phyloP scores from a whole-genome alignment of 2,329 filamentous ascomycete species.

The Phyllosticta paracitricarpa region DNA sequence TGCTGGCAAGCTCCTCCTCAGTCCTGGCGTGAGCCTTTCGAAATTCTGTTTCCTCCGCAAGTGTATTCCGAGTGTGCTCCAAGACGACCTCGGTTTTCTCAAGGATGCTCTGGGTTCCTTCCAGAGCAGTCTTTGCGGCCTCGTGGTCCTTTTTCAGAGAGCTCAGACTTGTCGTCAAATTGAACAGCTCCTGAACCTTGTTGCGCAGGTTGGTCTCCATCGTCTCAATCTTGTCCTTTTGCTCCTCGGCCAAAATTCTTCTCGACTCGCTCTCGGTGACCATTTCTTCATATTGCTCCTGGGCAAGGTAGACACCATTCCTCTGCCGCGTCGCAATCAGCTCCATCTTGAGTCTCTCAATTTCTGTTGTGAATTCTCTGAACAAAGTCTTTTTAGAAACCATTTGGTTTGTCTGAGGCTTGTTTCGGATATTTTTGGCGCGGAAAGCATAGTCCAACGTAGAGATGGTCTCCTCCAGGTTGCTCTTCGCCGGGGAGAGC shows the following conservation, averaged over 20 bases:
- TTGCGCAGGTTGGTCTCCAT: constrained; percentile 85
- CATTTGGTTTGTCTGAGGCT: constrained; percentile 86
- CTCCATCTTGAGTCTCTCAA: constrained; percentile 89
- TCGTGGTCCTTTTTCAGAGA: constrained; percentile 86
- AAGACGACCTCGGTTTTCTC: constrained; percentile 84
- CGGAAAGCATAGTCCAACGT: constrained; percentile 96
- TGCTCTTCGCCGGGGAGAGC: constrained; percentile 86
- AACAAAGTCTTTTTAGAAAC: constrained; percentile 90
- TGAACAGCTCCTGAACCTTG: constrained; percentile 87
- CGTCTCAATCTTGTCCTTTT: constrained; percentile 81
- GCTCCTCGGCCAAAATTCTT: constrained; percentile 83
- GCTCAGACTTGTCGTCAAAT: constrained; percentile 77
- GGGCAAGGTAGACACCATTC: constrained; percentile 88
- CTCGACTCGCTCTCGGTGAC: constrained; percentile 86
- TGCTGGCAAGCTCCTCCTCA: constrained; percentile 61
- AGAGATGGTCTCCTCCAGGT: constrained; percentile 95
- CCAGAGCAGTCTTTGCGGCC: constrained; percentile 57
- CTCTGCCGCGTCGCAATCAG: constrained; percentile 85
- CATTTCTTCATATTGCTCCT: constrained; percentile 83
- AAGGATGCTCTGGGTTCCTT: constrained; percentile 70
- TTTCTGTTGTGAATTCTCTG: constrained; percentile 81
- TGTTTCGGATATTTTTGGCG: constrained; percentile 97
- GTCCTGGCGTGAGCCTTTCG: constrained; percentile 80
- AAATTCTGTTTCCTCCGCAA: constrained; percentile 70
- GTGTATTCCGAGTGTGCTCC: constrained; percentile 60